These are phyloP conservation scores for Botrytis byssoidea DNA, from an alignment of 2,329 filamentous ascomycete genomes.

Conservation along the genomic window DNA sequence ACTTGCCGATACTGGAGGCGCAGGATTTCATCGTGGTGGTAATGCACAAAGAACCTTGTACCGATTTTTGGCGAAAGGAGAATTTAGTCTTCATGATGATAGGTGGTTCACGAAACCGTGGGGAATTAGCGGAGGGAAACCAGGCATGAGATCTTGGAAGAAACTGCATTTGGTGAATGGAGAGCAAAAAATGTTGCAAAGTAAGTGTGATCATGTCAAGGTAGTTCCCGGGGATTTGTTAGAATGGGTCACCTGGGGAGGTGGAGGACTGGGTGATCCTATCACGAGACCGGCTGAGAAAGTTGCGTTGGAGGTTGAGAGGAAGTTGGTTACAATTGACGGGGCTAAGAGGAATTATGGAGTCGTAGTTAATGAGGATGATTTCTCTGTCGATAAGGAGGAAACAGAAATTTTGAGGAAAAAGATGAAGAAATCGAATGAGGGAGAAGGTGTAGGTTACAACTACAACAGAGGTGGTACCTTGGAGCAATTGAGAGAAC, in stretches of 20 bases:
- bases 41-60: slow-evolving; percentile 15
- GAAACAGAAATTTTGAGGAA: neutral
- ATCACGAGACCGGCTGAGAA: slow-evolving; percentile 9
- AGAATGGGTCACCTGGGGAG: slow-evolving; percentile 18
- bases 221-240: slow-evolving; percentile 11
- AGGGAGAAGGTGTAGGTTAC: neutral
- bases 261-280: slow-evolving; percentile 7
- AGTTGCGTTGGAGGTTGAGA: slow-evolving; percentile 17
- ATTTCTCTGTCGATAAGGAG: slow-evolving; percentile 2
- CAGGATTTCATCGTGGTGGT: slow-evolving; percentile 10
- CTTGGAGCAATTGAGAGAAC: neutral
- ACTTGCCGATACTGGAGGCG: slow-evolving; percentile 11
- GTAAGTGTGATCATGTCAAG: slow-evolving; percentile 17
- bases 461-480: slow-evolving; percentile 16
- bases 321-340: neutral
- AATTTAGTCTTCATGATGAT: slow-evolving; percentile 19
- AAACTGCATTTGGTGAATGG: neutral
- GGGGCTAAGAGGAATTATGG: slow-evolving; percentile 8
- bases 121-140: slow-evolving; percentile 4
- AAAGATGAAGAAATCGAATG: neutral
- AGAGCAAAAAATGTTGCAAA: neutral
- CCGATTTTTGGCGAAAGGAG: slow-evolving; percentile 6
- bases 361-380: slow-evolving; percentile 1
- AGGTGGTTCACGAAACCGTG: slow-evolving; percentile 18
- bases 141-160: slow-evolving; percentile 12